Evolutionary conservation across 2,329 filamentous ascomycete species (phyloP), one percentile per base, ranked within the genome.

Genomic region (Cucurbitaria berberidis): DNA sequence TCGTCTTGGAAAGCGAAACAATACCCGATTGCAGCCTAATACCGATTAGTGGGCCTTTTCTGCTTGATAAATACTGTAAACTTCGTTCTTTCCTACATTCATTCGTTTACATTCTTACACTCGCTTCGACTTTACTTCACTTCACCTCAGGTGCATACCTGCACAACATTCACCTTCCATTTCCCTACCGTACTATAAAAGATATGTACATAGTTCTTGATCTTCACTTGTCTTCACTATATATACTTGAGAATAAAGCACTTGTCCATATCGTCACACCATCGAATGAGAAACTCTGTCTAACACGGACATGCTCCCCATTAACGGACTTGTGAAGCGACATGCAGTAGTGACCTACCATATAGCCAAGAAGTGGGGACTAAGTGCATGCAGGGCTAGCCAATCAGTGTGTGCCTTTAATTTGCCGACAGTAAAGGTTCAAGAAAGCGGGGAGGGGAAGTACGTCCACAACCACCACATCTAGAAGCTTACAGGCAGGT

Each of bases 31-130:
- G 21, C 19, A 39, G 21, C 7, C 6, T 39, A 21, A n/a, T 11
- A n/a, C n/a, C 21, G 21, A 15, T 22, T 21, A 22, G 15, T 7
- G 2, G 21, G 6, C n/a, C 1, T 5, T 26, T 22, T 15, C 5
- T 21, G 3, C 40, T 29, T 47, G 15, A 36, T 43, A 42, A 21
- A 45, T 34, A 30, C 18, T 22, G n/a, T n/a, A 13, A 7, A 29
- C 21, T 32, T 38, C 16, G 32, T 22, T 45, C 9, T 21, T 38
- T 38, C 13, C 18, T 34, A 19, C 21, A 41, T 40, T 49, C 32
- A 3, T 18, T 53, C 46, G 9, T 18, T 57, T 47, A 35, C 8
- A 21, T 62, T 56, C 55, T 52, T 36, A 52, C 51, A 21, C 50
- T 62, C 46, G 24, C n/a, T 57, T 18, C 5, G 1, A n/a, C 16